Base-by-base conservation (phyloP, 305 asterid species). In the Fraxinus latifolia region DNA sequence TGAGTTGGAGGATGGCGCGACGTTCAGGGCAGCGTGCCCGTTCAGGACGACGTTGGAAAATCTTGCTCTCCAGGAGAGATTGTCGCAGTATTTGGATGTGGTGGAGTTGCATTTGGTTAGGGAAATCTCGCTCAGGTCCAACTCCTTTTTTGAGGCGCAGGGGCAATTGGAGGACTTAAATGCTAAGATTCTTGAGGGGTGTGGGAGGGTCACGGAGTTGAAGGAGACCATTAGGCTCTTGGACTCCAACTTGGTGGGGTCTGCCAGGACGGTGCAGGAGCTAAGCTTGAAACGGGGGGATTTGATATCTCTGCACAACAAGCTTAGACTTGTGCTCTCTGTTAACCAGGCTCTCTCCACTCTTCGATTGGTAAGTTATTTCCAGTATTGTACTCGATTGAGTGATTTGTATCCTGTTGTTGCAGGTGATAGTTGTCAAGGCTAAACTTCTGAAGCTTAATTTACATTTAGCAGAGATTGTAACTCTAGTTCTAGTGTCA, bases 21-120 rank as follows among this genome's bases (percentile, higher is more conserved):
- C 97, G 55, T 96, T 95, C 73, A 90, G 89, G 81, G 94, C 94
- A 12, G 98, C 98, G 0, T 93, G 99, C 85, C 99, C 99, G 2
- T 95, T 94, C 86, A 84, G 92, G 82, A 91, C 96, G 19, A 84
- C 90, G 79, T 62, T 93, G 34, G 99, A 96, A 90, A 96, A 96
- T 80, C 77, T 89, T 39, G 94, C 92, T 15, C 83, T 96, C 92
- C 99, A 96, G 89, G 99, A 96, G 91, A 91, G 89, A 86, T 86
- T 96, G 82, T 94, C 98, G 11, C 98, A 92, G 91, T 96, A 96
- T 86, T 92, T 96, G 90, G 99, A 96, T 91, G 97, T 94, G 81
- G 99, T 96, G 86, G 99, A 96, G 87, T 70, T 96, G 89, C 98
- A 96, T 87, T 93, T 96, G 90, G 98, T 94, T 73, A 93, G 84